Evolutionary conservation across 2,329 filamentous ascomycete genomes (phyloP).

Genomic region (Drechslerella dactyloides): DNA sequence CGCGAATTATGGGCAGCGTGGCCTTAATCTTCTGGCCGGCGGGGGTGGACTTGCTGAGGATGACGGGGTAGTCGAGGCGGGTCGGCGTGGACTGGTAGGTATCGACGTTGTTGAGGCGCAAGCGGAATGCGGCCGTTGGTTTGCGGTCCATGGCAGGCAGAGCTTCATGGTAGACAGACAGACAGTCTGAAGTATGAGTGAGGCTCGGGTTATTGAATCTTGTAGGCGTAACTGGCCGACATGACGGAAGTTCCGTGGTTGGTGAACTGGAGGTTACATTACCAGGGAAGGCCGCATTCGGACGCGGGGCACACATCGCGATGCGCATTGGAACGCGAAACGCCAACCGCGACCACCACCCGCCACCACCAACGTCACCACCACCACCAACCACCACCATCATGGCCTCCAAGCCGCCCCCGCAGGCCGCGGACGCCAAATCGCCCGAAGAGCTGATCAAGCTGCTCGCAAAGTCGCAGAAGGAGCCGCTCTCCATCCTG

Average conservation of each 20-base stretch:
- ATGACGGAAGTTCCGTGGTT: too few relatives aligned
- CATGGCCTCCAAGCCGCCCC: conserved; percentile 41
- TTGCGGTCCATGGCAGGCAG: conserved; percentile 16
- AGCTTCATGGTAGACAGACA: background rate
- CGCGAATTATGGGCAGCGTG: conserved; percentile 83
- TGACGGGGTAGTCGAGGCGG: conserved; percentile 63
- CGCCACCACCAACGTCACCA: conserved; percentile 1
- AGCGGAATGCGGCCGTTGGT: conserved; percentile 68
- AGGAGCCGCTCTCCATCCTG: conserved; percentile 49
- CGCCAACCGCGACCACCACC: conserved; percentile 1
- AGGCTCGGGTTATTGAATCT: background rate
- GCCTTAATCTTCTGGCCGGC: conserved; percentile 65
- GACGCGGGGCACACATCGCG: too few relatives aligned
- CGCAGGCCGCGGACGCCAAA: conserved; percentile 29
- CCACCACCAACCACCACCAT: conserved; percentile 11
- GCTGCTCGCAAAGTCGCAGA: conserved; percentile 35
- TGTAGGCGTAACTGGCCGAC: background rate
- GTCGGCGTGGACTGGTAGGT: conserved; percentile 85
- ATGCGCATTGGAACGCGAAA: background rate
- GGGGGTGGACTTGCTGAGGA: conserved; percentile 72
- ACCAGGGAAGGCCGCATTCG: too few relatives aligned
- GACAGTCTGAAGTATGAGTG: background rate
- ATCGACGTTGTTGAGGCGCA: conserved; percentile 94
- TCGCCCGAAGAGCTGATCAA: conserved; percentile 45
- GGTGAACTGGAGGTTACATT: too few relatives aligned